Conservation (phyloP, 352 stramenopile species). For the Phytopythium delawarense region DNA sequence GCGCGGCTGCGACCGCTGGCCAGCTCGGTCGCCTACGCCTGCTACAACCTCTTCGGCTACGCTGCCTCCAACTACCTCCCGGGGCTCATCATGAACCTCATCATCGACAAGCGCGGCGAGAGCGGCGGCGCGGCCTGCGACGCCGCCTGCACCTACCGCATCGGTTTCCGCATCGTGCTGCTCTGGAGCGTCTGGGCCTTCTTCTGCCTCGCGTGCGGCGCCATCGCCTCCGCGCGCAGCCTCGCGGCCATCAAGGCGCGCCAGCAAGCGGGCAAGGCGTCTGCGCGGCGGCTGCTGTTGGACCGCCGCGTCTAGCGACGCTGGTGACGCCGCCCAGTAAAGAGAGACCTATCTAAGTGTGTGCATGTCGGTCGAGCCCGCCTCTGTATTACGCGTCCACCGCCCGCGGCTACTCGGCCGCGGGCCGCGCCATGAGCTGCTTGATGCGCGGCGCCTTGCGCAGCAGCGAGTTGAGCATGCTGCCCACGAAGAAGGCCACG, state of each 20-base stretch:
- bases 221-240: slow-evolving; percentile 32
- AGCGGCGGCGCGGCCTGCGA: slow-evolving; percentile 38
- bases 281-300: not conserved
- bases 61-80: slow-evolving; percentile 82
- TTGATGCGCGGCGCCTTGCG: slow-evolving; percentile 66
- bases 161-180: slow-evolving; percentile 80
- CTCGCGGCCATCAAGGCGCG: slow-evolving; percentile 10
- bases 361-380: not conserved
- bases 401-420: not conserved
- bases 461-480: slow-evolving; percentile 77
- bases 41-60: slow-evolving; percentile 87
- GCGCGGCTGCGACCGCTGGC: slow-evolving; percentile 57
- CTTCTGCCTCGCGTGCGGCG: slow-evolving; percentile 51
- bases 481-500: slow-evolving; percentile 82
- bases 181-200: slow-evolving; percentile 73
- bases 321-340: no score
- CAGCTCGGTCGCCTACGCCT: slow-evolving; percentile 75
- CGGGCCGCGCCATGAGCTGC: slow-evolving; percentile 44
- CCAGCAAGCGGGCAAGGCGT: not conserved
- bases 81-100: slow-evolving; percentile 79
- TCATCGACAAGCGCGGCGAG: slow-evolving; percentile 21
- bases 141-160: slow-evolving; percentile 72
- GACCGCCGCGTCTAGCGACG: not conserved
- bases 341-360: not conserved
- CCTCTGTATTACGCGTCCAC: no score